Evolutionary conservation across 257 asterid species (phyloP), one percentile per base, ranked within the genome.

Genomic region (Gardenia jasminoides): DNA sequence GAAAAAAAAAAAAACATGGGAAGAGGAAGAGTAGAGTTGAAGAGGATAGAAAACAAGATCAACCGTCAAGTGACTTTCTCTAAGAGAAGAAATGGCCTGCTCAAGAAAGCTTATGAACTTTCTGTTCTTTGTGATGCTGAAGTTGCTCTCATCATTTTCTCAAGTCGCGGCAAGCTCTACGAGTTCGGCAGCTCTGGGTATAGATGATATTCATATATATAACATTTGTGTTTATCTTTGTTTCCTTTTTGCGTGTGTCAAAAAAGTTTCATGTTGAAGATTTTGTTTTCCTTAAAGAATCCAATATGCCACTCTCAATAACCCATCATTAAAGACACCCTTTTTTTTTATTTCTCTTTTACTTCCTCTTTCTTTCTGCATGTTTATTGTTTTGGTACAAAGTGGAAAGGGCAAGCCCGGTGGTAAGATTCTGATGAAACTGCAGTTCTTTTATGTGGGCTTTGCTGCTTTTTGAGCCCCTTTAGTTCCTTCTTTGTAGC

Each of bases 81-180:
- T 1, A 94, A 92, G 91, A 84, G 98, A 74, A 89, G 98, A 84
- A 92, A 92, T 92, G 98, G 98, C 77, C 82, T 94, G 56, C 89
- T 94, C 43, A 94, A 94, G 92, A 94, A 94, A 87, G 98, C 98
- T 65, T 94, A 91, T 84, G 98, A 94, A 48, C 91, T 94, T 12
- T 94, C 98, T 69, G 97, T 94, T 24, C 97, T 94, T 10, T 94
- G 98, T 85, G 98, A 94, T 85, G 98, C 98, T 72, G 98, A 92
- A 81, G 92, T 94, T 24, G 98, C 95, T n/a, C 97, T 94, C 61
- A 92, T 94, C 90, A 92, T 94, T 86, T 94, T 94, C 92, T 94
- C 98, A 64, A 89, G 91, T 83, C 89, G 97, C 1, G 98, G 98
- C 7, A 94, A 94, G 80, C 98, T 94, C 85, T 94, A 88, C 72